Evolutionary conservation across 108 stramenopile species (phyloP).

Genomic region (Stephanodiscus minutulus): DNA sequence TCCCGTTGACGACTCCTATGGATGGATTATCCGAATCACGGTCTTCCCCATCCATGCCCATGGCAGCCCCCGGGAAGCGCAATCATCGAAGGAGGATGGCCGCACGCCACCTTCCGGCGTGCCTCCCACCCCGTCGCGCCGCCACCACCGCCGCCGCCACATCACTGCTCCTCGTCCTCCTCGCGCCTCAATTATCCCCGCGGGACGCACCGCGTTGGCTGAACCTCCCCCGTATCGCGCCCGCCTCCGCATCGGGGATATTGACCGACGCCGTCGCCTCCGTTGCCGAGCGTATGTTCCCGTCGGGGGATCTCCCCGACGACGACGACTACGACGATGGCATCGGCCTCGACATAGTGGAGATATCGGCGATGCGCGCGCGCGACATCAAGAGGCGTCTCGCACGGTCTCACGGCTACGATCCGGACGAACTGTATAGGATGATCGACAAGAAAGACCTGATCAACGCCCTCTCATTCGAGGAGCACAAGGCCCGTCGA

Average conservation of each 20-base stretch:
- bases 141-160: no score
- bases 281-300: constrained; percentile 24
- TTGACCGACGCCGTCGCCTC: constrained; percentile 21
- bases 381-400: constrained; percentile 82
- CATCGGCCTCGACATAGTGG: constrained; percentile 54
- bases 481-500: constrained; percentile 74
- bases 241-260: constrained; percentile 29
- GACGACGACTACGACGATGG: constrained; percentile 20
- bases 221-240: constrained; percentile 2
- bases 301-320: constrained; percentile 21
- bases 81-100: no score
- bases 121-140: no score
- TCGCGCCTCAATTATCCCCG: no score
- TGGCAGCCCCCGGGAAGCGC: no score
- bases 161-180: no score
- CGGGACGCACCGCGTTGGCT: no score
- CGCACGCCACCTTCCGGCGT: no score
- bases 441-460: constrained; percentile 91
- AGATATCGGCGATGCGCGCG: constrained; percentile 77
- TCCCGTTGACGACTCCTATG: no score
- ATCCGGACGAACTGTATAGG: constrained; percentile 76
- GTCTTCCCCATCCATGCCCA: no score
- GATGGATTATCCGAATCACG: no score
- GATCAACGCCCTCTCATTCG: constrained; percentile 77
- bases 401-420: constrained; percentile 70